Evolutionary conservation across 2,329 filamentous ascomycete species (phyloP).

Genomic region (Fusarium pininemorale): DNA sequence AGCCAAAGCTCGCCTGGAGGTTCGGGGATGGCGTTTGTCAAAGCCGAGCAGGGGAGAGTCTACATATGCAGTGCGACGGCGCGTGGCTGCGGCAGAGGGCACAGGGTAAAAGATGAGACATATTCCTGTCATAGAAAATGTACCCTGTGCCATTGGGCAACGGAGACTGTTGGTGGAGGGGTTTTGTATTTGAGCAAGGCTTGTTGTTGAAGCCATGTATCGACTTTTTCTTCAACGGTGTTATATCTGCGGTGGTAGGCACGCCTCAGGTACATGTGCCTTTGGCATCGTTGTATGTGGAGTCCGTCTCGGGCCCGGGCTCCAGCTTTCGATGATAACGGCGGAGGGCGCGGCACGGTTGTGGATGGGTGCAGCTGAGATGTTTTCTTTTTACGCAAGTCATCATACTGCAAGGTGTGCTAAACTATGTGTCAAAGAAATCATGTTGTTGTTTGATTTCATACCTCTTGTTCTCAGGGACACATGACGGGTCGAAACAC

Average conservation of each 20-base stretch:
- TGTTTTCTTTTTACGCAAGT: neutral
- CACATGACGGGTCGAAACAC: neutral
- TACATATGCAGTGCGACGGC: constrained; percentile 18
- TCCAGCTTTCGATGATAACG: constrained; percentile 22
- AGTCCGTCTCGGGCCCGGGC: constrained; percentile 26
- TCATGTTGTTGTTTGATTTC: neutral
- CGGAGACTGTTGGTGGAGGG: constrained; percentile 7
- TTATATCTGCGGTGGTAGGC: neutral
- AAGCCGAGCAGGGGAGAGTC: constrained; percentile 30
- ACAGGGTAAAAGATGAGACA: constrained; percentile 30
- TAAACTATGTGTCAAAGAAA: neutral
- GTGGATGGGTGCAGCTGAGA: neutral
- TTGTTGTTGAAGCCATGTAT: neutral
- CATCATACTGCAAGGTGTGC: too few relatives aligned
- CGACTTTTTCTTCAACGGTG: constrained; percentile 11
- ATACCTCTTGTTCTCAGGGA: neutral
- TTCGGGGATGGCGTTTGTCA: constrained; percentile 35
- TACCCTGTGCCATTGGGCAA: constrained; percentile 21
- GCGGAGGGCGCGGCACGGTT: constrained; percentile 17
- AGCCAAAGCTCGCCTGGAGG: constrained; percentile 35
- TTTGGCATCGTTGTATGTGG: constrained; percentile 6
- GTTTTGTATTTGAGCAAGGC: constrained; percentile 13
- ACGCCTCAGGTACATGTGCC: neutral
- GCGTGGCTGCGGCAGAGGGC: constrained; percentile 14
- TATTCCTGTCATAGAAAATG: constrained; percentile 32